These are phyloP conservation scores for Coniochaeta prunicola DNA, from an alignment of 2,329 filamentous ascomycete genomes.

Conservation along the genomic window DNA sequence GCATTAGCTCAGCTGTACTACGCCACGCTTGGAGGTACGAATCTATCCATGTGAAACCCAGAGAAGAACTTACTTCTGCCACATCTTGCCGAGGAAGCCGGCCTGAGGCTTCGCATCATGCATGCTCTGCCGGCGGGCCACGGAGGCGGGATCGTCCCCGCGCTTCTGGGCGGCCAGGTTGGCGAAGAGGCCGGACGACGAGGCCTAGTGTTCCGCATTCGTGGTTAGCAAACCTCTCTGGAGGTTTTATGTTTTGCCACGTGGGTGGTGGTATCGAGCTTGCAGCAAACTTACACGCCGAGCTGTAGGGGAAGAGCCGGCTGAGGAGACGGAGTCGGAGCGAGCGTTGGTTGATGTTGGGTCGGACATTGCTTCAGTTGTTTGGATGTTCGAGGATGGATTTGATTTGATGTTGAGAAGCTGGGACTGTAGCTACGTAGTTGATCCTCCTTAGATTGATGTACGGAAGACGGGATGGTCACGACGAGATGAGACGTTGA, in stretches of 20 bases:
- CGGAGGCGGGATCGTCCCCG: slow-evolving; percentile 27
- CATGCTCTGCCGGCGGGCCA: slow-evolving; percentile 46
- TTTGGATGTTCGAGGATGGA: not conserved
- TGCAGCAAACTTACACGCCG: not conserved
- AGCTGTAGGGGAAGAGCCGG: slow-evolving; percentile 5
- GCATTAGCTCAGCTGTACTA: not conserved
- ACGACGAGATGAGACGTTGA: not conserved
- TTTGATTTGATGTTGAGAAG: not conserved
- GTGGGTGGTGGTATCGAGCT: not conserved
- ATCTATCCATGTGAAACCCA: too few species aligned
- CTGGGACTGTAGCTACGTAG: not conserved
- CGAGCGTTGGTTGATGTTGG: slow-evolving; percentile 1
- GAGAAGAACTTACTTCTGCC: slow-evolving; percentile 41
- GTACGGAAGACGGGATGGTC: not conserved
- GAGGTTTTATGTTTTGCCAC: not conserved
- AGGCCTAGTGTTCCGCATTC: slow-evolving; percentile 7
- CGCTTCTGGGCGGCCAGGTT: slow-evolving; percentile 45
- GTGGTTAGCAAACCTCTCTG: not conserved
- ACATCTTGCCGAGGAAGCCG: slow-evolving; percentile 47
- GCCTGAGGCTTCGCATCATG: slow-evolving; percentile 42
- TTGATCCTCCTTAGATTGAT: not conserved
- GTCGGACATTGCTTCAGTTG: slow-evolving; percentile 5
- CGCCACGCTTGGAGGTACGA: not conserved
- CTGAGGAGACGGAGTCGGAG: slow-evolving; percentile 18
- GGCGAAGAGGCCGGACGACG: slow-evolving; percentile 36